A percentile compares a stretch with the other conserved stretches of the same genome.
These are phyloP conservation scores for Fraxinus americana DNA, from an alignment of 257 asterid species.

Conservation along the genomic window DNA sequence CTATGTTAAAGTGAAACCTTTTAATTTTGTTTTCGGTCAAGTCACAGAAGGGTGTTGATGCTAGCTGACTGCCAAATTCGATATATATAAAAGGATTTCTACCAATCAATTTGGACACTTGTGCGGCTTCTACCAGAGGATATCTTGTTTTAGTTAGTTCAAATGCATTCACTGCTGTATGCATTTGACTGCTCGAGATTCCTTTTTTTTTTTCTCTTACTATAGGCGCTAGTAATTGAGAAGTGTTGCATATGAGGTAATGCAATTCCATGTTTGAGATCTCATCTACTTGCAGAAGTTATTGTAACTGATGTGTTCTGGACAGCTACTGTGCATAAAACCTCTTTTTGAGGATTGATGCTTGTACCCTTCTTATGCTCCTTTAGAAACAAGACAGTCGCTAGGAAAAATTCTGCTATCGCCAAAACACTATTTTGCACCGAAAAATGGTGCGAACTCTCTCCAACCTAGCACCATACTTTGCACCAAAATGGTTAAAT, in stretches of 20 bases:
- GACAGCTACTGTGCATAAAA: not conserved
- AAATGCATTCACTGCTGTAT: not conserved
- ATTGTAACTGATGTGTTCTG: not conserved
- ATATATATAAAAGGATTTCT: not conserved
- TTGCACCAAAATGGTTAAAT: no score
- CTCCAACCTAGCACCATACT: no score
- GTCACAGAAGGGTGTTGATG: not conserved
- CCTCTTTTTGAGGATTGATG: conserved; percentile 1
- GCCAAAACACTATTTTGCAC: no score
- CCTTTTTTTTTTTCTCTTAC: not conserved
- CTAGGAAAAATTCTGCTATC: not conserved
- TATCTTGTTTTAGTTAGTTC: not conserved
- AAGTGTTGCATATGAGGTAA: no score
- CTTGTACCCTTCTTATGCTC: not conserved
- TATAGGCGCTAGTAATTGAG: no score
- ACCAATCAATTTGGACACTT: not conserved
- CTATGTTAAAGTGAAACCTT: not conserved
- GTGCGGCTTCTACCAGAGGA: not conserved
- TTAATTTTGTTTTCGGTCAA: not conserved
- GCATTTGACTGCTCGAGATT: not conserved
- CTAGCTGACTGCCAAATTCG: not conserved
- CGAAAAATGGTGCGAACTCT: no score
- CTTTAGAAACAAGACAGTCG: not conserved
- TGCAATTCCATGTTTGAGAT: not conserved
- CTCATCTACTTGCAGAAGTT: not conserved